These are phyloP conservation scores for Ophiostoma triangulosporum DNA, from an alignment of 2,329 filamentous ascomycete species.

Conservation along the genomic window DNA sequence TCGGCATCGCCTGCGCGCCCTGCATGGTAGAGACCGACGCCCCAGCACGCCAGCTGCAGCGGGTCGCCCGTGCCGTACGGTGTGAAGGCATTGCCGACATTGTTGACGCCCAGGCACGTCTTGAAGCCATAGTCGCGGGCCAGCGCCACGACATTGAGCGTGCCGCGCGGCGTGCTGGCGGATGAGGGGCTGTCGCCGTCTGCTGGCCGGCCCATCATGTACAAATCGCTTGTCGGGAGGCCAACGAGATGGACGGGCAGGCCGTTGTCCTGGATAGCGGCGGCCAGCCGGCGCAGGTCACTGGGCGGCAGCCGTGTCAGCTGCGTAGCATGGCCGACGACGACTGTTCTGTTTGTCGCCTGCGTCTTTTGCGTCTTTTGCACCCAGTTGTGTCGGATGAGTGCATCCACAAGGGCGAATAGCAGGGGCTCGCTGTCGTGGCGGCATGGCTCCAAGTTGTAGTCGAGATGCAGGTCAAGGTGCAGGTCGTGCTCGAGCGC, in stretches of 20 bases:
- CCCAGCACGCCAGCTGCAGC: slow-evolving; percentile 45
- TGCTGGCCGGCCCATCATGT: slow-evolving; percentile 46
- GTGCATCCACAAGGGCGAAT: slow-evolving; percentile 36
- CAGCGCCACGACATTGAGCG: slow-evolving; percentile 46
- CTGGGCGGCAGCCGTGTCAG: slow-evolving; percentile 39
- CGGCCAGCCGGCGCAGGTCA: slow-evolving; percentile 36
- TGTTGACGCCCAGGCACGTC: slow-evolving; percentile 53
- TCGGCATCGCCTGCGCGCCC: slow-evolving; percentile 46
- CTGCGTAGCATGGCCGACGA: slow-evolving; percentile 56
- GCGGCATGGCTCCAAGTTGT: slow-evolving; percentile 37
- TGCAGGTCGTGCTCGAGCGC: slow-evolving; percentile 39
- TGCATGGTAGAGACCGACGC: slow-evolving; percentile 54
- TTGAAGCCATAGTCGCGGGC: slow-evolving; percentile 44
- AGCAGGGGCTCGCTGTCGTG: slow-evolving; percentile 29
- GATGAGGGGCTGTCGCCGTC: too few species aligned
- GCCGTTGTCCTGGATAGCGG: slow-evolving; percentile 28
- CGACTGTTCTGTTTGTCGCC: slow-evolving; percentile 30
- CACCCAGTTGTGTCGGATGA: slow-evolving; percentile 39
- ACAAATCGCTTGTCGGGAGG: slow-evolving; percentile 56
- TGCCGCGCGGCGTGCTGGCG: slow-evolving; percentile 45
- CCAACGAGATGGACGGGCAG: slow-evolving; percentile 55
- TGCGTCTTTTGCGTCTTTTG: slow-evolving; percentile 11
- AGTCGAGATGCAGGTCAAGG: slow-evolving; percentile 61
- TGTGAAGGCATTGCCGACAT: slow-evolving; percentile 63
- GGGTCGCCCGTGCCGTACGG: slow-evolving; percentile 56